phyloP scores from a whole-genome alignment of 1,284 basidiomycete genomes.

The Trichosporon faecale region DNA sequence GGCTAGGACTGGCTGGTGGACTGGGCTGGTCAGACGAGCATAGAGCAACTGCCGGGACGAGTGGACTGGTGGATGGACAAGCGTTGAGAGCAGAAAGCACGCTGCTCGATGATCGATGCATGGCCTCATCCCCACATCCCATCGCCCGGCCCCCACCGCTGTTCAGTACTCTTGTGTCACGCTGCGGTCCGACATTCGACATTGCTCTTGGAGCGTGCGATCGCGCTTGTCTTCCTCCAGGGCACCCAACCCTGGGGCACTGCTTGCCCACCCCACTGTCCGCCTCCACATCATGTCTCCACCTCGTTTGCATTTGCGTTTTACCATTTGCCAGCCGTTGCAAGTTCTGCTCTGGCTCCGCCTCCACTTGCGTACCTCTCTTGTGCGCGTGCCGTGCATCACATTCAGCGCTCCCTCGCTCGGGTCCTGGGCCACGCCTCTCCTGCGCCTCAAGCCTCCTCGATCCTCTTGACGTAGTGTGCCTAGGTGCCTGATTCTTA shows the following conservation, averaged over 20 bases:
- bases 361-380: neutral
- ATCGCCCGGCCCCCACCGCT: neutral
- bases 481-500: neutral
- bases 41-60: neutral
- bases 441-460: neutral
- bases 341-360: neutral
- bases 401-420: neutral
- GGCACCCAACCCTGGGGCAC: neutral
- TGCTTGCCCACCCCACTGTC: neutral
- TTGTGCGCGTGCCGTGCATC: neutral
- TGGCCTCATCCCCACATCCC: neutral
- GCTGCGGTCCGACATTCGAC: conserved; percentile 2
- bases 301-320: conserved; percentile 2
- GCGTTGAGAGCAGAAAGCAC: neutral
- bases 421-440: neutral
- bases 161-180: neutral
- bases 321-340: neutral
- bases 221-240: neutral
- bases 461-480: neutral
- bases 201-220: neutral
- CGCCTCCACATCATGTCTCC: neutral
- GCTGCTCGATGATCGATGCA: neutral
- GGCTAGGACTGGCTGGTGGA: neutral
- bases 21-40: neutral
- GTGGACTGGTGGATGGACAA: neutral